phyloP scores from a whole-genome alignment of 257 asterid genomes.

The Schizonepeta tenuifolia region DNA sequence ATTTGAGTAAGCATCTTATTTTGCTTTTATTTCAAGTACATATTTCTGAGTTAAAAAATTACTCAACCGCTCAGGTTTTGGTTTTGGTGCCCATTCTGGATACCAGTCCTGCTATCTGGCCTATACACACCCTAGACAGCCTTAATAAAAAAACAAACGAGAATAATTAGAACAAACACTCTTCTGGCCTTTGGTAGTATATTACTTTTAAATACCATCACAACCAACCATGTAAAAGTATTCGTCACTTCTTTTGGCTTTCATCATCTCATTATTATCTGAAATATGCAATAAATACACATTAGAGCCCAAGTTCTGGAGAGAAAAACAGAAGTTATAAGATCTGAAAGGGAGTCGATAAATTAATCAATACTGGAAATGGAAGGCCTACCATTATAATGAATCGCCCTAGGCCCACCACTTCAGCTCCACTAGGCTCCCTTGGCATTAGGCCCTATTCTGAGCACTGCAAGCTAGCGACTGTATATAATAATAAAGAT shows the following conservation, averaged over 20 bases:
- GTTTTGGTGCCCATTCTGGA: background rate
- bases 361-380: background rate
- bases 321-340: background rate
- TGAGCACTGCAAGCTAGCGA: constrained; percentile 8
- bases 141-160: background rate
- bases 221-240: background rate
- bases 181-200: background rate
- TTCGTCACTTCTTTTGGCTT: background rate
- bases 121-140: background rate
- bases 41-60: background rate
- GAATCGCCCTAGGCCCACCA: background rate
- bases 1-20: constrained; percentile 6
- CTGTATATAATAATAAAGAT: background rate
- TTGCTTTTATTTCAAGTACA: background rate
- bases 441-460: background rate
- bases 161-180: background rate
- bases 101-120: background rate
- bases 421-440: background rate
- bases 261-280: background rate
- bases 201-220: background rate
- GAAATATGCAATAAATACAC: background rate
- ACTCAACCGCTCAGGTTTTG: constrained; percentile 1
- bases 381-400: background rate
- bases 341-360: too few species aligned
- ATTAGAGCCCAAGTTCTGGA: background rate